phyloP scores from a whole-genome alignment of 495 filamentous ascomycete genomes.

The Corynascus novoguineensis region DNA sequence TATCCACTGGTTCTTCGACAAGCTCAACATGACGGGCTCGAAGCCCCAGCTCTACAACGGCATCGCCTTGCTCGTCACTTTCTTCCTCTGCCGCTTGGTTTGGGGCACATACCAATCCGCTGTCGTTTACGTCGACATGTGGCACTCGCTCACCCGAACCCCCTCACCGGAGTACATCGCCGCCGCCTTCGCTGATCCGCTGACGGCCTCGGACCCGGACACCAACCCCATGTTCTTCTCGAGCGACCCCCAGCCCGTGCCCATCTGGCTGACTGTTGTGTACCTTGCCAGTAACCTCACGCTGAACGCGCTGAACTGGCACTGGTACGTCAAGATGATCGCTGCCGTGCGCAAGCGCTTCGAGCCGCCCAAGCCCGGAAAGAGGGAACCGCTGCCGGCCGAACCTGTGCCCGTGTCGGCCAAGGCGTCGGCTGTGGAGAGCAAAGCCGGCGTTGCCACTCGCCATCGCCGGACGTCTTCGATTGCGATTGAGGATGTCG shows the following conservation, averaged over 20 bases:
- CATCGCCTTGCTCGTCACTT: conserved; percentile 62
- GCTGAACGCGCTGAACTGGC: conserved; percentile 84
- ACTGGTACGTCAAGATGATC: conserved; percentile 98
- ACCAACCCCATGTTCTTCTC: conserved; percentile 44
- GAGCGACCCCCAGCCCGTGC: conserved; percentile 49
- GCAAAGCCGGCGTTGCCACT: neutral
- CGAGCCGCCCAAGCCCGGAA: conserved; percentile 48
- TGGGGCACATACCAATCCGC: conserved; percentile 85
- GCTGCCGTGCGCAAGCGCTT: conserved; percentile 85
- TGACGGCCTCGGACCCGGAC: conserved; percentile 32
- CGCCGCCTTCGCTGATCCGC: conserved; percentile 24
- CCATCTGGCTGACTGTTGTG: conserved; percentile 69
- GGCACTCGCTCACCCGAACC: conserved; percentile 48
- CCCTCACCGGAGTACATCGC: conserved; percentile 31
- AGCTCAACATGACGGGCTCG: conserved; percentile 88
- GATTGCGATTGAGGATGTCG: conserved; percentile 26
- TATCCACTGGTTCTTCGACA: conserved; percentile 99
- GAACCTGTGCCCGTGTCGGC: neutral
- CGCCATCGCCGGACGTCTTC: conserved; percentile 17
- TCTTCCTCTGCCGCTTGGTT: conserved; percentile 83
- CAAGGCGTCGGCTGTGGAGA: conserved; percentile 3
- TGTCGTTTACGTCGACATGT: conserved; percentile 76
- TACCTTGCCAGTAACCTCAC: conserved; percentile 75
- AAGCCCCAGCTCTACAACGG: conserved; percentile 79
- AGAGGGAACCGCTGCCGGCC: conserved; percentile 6